Conservation (phyloP, 345 rosid genomes). For the Geranium brycei region DNA sequence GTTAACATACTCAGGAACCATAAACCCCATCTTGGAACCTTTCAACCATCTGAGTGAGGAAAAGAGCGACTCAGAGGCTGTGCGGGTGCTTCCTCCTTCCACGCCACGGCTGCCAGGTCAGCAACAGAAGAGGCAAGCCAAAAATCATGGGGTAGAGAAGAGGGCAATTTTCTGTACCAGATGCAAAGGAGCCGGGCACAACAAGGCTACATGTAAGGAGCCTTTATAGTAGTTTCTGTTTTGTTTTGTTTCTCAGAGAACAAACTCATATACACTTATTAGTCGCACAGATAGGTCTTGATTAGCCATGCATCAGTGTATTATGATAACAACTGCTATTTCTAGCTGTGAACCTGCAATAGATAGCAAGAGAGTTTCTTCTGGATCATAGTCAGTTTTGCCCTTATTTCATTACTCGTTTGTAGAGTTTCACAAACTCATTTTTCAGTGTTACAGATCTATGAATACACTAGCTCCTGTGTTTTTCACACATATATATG, state of each 20-base stretch:
- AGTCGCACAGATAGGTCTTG: neutral
- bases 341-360: too few relatives aligned
- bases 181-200: slow-evolving; percentile 79
- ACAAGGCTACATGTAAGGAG: slow-evolving; percentile 70
- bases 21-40: slow-evolving; percentile 27
- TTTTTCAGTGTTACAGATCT: too few relatives aligned
- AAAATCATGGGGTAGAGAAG: slow-evolving; percentile 31
- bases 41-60: slow-evolving; percentile 16
- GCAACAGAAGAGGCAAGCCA: slow-evolving; percentile 33
- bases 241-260: neutral
- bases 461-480: too few relatives aligned
- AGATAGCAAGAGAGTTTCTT: too few relatives aligned
- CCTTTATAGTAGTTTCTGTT: slow-evolving; percentile 6
- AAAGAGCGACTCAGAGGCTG: slow-evolving; percentile 18
- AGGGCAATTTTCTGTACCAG: slow-evolving; percentile 51
- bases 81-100: slow-evolving; percentile 48
- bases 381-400: too few relatives aligned
- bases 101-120: slow-evolving; percentile 27
- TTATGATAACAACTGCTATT: too few relatives aligned
- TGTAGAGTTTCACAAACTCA: too few relatives aligned
- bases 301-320: neutral
- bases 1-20: slow-evolving; percentile 35
- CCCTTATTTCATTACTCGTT: too few relatives aligned
- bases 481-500: too few relatives aligned
- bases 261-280: neutral